Base-by-base conservation (phyloP, 305 asterid species). In the Solanum hybrid region DNA sequence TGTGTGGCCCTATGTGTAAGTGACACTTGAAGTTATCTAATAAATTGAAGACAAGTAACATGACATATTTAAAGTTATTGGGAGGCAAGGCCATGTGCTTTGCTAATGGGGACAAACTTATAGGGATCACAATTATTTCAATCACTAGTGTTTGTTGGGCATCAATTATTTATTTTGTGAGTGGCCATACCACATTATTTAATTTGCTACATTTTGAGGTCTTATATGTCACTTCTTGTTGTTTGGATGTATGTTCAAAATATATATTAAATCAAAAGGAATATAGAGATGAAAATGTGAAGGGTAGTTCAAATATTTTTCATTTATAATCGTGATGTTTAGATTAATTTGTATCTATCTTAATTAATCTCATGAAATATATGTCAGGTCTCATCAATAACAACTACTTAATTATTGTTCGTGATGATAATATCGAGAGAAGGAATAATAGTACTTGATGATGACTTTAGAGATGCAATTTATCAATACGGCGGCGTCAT, bases 21-120 rank as follows among this genome's bases (percentile, higher is more conserved):
- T 73, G 89, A 45, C 37, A 73, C n/a, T 34, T 83, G 38, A 73
- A 70, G 70, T 70, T 87, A 87, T 87, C 38, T 77, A 45, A 77
- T 87, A 45, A 77, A 87, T 37, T 38, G 89, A 45, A 45, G 89
- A 87, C 89, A 87, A 87, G 89, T 87, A 87, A 87, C 89, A 87
- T 87, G 89, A 87, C 81, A 72, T 17, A 37, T 87, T 32, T 37
- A 41, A 87, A 87, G 84, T 15, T 87, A 87, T 75, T 73, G 84
- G 89, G 73, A 29, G 84, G 41, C 89, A 87, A 73, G 22, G 84
- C 72, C 89, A 87, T 87, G 89, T 87, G 89, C 12, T 51, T 29
- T 51, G 88, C 41, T 29, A 84, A 84, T 51, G 76, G 88, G 76
- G 76, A 84, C 88, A 84, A 84, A 31, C 76, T 51, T 10, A 51